These are phyloP conservation scores for Phytophthora ohioensis DNA, from an alignment of 352 stramenopile genomes.

Conservation along the genomic window DNA sequence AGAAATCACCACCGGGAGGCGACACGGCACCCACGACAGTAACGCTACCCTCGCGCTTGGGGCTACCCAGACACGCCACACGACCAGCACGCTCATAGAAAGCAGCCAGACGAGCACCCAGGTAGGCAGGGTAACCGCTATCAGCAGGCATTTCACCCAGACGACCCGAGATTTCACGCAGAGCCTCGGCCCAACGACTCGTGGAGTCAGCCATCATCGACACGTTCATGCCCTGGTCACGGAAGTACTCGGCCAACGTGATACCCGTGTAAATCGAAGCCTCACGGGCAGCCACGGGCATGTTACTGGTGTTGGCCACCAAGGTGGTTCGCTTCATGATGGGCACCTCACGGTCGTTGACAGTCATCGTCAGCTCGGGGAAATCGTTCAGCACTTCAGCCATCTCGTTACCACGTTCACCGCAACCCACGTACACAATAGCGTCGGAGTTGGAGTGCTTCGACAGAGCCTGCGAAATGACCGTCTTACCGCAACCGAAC, in stretches of 20 bases:
- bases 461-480: conserved; percentile 99
- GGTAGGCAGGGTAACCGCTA: conserved; percentile 97
- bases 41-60: conserved; percentile 97
- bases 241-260: conserved; percentile 99
- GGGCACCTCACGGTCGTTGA: conserved; percentile 97
- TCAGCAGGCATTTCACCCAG: conserved; percentile 99
- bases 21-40: conserved; percentile 99
- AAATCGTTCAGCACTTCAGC: conserved; percentile 99
- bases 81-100: conserved; percentile 99
- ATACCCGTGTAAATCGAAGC: conserved; percentile 99
- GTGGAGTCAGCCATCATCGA: conserved; percentile 99
- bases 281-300: conserved; percentile 99
- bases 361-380: conserved; percentile 99
- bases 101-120: conserved; percentile 98
- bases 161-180: conserved; percentile 99
- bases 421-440: conserved; percentile 99
- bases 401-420: conserved; percentile 99
- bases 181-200: conserved; percentile 98
- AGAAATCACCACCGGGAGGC: conserved; percentile 99
- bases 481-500: conserved; percentile 99
- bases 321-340: conserved; percentile 99
- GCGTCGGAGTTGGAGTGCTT: conserved; percentile 99
- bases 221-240: conserved; percentile 99
- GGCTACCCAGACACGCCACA: conserved; percentile 97
- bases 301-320: conserved; percentile 99